phyloP scores from a whole-genome alignment of 176 grass and related monocot species.

The Carex littledalei region DNA sequence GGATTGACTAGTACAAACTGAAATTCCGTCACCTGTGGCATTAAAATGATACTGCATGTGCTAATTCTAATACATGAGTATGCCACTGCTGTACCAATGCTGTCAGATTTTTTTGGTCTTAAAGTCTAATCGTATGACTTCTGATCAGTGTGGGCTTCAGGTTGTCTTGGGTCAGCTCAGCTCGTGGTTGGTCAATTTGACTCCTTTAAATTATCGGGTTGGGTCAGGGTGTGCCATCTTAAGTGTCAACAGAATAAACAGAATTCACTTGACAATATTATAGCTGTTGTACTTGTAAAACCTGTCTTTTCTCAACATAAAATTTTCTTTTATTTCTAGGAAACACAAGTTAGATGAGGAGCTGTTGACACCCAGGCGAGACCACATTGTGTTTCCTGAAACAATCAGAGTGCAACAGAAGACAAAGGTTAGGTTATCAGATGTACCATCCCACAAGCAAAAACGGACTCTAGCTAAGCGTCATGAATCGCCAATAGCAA shows the following conservation, averaged over 20 bases:
- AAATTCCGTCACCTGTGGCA: not conserved
- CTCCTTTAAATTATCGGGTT: not conserved
- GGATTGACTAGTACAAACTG: not conserved
- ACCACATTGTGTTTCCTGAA: conserved; percentile 73
- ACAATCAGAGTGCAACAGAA: conserved; percentile 17
- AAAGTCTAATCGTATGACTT: not conserved
- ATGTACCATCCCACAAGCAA: not conserved
- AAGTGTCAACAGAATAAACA: not conserved
- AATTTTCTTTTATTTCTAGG: conserved; percentile 43
- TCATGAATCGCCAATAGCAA: not conserved
- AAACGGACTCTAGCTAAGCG: not conserved
- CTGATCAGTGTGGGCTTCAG: not conserved
- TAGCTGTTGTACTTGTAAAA: conserved; percentile 2
- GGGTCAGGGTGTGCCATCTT: not conserved
- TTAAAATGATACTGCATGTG: not conserved
- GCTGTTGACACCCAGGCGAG: conserved; percentile 32
- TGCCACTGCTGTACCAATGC: not conserved
- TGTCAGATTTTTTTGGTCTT: not conserved
- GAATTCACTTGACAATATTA: not conserved
- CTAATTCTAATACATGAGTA: not conserved
- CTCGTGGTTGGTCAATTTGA: not conserved
- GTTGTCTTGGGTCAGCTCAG: not conserved
- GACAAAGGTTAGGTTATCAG: not conserved
- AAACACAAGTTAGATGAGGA: conserved; percentile 34
- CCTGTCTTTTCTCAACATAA: conserved; percentile 23